Evolutionary conservation across 1,284 basidiomycete species (phyloP).

Genomic region (Pyrrhoderma noxium): DNA sequence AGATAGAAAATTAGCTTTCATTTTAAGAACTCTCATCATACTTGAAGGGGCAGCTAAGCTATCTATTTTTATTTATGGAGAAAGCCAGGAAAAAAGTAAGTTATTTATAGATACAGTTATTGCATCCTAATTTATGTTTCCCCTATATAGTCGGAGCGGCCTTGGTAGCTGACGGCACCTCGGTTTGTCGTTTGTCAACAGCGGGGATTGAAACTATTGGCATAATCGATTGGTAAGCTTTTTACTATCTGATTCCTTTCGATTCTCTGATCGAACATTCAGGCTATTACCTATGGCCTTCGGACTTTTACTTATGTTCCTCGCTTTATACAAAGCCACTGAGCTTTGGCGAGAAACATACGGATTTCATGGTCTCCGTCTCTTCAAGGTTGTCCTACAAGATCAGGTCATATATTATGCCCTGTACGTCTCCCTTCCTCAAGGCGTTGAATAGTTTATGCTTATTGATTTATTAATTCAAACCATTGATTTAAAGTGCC

Average conservation of each 20-base stretch:
- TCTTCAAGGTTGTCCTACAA: constrained; percentile 4
- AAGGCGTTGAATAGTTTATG: background rate
- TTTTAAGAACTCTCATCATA: background rate
- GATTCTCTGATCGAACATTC: background rate
- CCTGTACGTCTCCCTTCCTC: constrained; percentile 1
- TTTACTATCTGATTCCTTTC: background rate
- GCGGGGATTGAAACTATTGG: background rate
- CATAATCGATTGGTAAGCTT: background rate
- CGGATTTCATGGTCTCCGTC: background rate
- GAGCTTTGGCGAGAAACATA: background rate
- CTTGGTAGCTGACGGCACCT: too few relatives aligned
- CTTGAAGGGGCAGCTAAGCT: background rate
- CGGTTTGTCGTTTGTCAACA: background rate
- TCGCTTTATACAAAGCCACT: constrained; percentile 4
- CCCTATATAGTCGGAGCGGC: too few relatives aligned
- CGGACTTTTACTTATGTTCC: constrained; percentile 1
- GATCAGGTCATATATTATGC: constrained; percentile 10
- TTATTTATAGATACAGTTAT: background rate
- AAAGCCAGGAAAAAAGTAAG: background rate
- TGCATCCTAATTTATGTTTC: background rate
- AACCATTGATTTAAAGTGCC: background rate
- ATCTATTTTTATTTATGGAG: background rate
- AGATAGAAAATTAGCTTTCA: background rate
- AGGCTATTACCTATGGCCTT: constrained; percentile 4
- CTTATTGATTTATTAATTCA: background rate